Conservation (phyloP, 1,139 yeast genomes). For the Diutina catenulata region DNA sequence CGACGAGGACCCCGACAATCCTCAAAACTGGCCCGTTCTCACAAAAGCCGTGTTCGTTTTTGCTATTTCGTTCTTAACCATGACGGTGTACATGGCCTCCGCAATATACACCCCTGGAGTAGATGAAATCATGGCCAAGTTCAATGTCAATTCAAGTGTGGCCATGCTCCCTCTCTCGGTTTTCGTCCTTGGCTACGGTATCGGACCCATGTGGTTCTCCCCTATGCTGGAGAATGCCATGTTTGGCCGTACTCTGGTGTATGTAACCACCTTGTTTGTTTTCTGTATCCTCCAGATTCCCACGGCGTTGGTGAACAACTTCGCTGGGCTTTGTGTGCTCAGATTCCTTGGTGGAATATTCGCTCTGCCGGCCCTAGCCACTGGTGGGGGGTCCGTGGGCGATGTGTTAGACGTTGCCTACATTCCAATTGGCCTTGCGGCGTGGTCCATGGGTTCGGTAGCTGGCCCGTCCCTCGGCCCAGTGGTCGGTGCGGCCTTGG, state of each 20-base stretch:
- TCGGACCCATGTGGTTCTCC: conserved; percentile 42
- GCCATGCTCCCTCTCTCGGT: conserved; percentile 30
- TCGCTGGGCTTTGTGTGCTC: conserved; percentile 20
- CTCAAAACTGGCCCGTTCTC: conserved; percentile 39
- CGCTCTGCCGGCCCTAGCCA: conserved; percentile 14
- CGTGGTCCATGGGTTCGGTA: conserved; percentile 25
- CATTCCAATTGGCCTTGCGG: conserved; percentile 18
- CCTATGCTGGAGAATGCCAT: conserved; percentile 35
- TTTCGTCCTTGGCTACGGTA: conserved; percentile 45
- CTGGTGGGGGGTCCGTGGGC: conserved; percentile 20
- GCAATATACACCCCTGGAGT: conserved; percentile 53
- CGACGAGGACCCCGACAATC: conserved; percentile 45
- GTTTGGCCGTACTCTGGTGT: conserved; percentile 41
- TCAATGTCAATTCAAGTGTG: conserved; percentile 22
- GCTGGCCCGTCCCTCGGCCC: conserved; percentile 29
- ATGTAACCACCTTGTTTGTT: conserved; percentile 18
- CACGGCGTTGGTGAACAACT: conserved; percentile 18
- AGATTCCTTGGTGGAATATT: conserved; percentile 24
- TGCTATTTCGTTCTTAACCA: conserved; percentile 34
- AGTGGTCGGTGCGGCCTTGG: conserved; percentile 21
- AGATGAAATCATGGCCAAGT: conserved; percentile 26
- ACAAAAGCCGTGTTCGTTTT: conserved; percentile 27
- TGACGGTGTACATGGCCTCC: conserved; percentile 47
- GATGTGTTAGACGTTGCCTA: conserved; percentile 15
- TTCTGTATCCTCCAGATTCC: conserved; percentile 24